Evolutionary conservation across 768 basidiomycete species (phyloP).

Genomic region (Agaricus bisporus): DNA sequence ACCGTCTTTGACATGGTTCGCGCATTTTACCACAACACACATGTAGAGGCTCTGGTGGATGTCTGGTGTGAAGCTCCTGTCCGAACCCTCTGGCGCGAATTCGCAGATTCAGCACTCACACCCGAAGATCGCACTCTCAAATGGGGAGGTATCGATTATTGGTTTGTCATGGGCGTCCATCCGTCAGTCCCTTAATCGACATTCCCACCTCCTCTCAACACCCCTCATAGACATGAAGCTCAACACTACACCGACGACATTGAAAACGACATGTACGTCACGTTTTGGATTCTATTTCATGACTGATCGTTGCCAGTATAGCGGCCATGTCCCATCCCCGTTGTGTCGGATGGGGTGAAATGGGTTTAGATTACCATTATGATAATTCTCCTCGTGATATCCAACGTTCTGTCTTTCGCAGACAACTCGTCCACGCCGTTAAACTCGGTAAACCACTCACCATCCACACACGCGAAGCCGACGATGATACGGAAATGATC

Average conservation of each 20-base stretch:
- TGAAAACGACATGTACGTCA: conserved; percentile 59
- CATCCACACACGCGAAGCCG: conserved; percentile 84
- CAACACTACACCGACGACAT: conserved; percentile 60
- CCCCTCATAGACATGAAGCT: conserved; percentile 55
- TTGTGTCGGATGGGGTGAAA: conserved; percentile 87
- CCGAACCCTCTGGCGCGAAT: conserved; percentile 52
- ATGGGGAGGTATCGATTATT: conserved; percentile 73
- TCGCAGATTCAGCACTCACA: conserved; percentile 65
- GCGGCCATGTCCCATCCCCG: conserved; percentile 75
- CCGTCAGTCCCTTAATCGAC: too few relatives aligned
- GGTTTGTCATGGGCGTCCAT: conserved; percentile 82
- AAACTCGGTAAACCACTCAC: conserved; percentile 70
- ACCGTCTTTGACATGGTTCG: conserved; percentile 68
- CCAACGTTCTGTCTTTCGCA: conserved; percentile 59
- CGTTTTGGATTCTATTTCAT: background rate
- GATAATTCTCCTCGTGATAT: conserved; percentile 66
- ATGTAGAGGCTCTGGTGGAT: conserved; percentile 67
- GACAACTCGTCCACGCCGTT: conserved; percentile 68
- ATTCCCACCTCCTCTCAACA: background rate
- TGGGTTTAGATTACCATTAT: conserved; percentile 84
- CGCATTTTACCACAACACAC: conserved; percentile 49
- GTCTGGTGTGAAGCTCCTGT: conserved; percentile 89
- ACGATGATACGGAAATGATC: conserved; percentile 75
- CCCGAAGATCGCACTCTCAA: conserved; percentile 36
- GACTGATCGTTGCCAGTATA: conserved; percentile 32